Evolutionary conservation across 495 filamentous ascomycete genomes (phyloP).

Genomic region (Parathielavia appendiculata): DNA sequence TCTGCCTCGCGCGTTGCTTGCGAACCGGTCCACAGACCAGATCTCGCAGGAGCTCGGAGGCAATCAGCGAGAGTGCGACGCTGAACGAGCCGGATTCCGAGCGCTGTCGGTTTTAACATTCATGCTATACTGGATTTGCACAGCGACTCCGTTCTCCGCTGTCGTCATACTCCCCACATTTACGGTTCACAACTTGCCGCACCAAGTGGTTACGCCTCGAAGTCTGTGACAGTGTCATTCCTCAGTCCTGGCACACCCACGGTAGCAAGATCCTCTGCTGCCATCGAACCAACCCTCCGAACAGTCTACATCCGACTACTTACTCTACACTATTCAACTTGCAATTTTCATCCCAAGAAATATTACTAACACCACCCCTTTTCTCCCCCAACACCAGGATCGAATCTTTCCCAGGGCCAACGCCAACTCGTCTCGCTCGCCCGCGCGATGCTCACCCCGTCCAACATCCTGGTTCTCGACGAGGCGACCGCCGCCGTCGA

Average conservation of each 20-base stretch:
- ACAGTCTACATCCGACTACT: not conserved
- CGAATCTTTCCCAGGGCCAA: constrained; percentile 83
- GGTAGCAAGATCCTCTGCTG: not conserved
- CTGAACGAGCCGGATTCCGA: constrained; percentile 14
- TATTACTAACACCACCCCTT: not conserved
- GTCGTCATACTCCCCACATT: not conserved
- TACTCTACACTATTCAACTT: not conserved
- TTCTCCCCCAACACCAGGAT: constrained; percentile 37
- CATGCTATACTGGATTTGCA: not conserved
- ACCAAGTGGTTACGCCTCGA: constrained; percentile 9
- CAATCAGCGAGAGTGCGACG: constrained; percentile 11
- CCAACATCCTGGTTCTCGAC: constrained; percentile 94
- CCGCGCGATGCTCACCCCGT: constrained; percentile 87
- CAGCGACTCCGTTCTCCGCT: not conserved
- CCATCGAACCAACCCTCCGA: not conserved
- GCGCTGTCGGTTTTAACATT: not conserved
- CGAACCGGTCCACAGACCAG: not conserved
- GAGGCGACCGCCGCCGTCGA: constrained; percentile 97
- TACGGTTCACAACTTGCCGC: not conserved
- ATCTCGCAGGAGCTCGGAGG: constrained; percentile 29
- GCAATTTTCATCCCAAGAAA: not conserved
- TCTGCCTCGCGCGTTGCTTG: not conserved
- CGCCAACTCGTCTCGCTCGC: constrained; percentile 90
- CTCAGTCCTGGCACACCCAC: constrained; percentile 3
- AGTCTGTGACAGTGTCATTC: not conserved